phyloP scores from a whole-genome alignment of 2,329 filamentous ascomycete genomes.

The Pseudogymnoascus sp. region DNA sequence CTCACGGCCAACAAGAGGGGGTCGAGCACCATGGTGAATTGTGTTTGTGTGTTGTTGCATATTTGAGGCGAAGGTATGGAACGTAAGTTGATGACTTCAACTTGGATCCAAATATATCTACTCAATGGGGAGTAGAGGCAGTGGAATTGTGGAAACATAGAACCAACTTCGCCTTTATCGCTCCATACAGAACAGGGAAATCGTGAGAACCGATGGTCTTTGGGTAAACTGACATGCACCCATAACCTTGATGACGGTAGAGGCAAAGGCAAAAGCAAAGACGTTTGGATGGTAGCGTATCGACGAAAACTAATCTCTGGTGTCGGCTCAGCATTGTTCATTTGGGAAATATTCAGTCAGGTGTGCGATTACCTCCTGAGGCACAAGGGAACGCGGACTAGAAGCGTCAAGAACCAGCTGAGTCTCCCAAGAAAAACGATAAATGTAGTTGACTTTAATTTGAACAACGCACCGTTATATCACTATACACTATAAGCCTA shows the following conservation, averaged over 20 bases:
- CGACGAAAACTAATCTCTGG: not conserved
- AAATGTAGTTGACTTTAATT: not conserved
- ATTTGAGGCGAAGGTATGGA: not conserved
- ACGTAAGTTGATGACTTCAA: not conserved
- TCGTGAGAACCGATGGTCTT: not conserved
- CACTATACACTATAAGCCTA: not conserved
- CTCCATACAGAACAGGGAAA: not conserved
- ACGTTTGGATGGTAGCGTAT: not conserved
- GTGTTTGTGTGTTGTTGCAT: not conserved
- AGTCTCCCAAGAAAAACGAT: not conserved
- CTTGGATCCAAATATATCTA: not conserved
- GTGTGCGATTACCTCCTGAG: not conserved
- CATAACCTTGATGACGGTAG: not conserved
- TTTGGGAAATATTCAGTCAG: not conserved
- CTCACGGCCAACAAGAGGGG: not conserved
- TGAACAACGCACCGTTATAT: not conserved
- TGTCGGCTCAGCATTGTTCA: not conserved
- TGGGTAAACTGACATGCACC: not conserved
- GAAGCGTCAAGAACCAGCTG: not conserved
- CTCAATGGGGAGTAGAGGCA: not conserved
- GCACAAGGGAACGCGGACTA: not conserved
- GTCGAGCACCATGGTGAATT: not conserved
- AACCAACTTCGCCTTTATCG: not conserved
- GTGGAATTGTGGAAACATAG: not conserved
- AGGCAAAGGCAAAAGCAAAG: not conserved